Evolutionary conservation across 2,329 filamentous ascomycete species (phyloP), one percentile per base, ranked within the genome.

Genomic region (Diaporthe sp.): DNA sequence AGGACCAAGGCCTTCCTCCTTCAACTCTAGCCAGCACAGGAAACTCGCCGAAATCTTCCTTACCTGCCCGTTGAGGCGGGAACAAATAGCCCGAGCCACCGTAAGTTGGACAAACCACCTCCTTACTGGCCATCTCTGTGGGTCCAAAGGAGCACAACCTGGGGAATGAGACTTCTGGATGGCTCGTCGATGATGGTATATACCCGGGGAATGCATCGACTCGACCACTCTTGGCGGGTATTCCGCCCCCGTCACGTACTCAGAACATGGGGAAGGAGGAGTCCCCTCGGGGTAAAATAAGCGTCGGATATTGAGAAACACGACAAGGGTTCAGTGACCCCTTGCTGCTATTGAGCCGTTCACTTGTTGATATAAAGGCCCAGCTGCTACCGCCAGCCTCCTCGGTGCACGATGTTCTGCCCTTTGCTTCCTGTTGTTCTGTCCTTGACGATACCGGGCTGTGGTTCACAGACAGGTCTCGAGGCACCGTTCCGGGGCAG

Each of bases 211-310:
- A 31, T 70, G 15, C 46, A 25, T 70, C 65, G 65, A 70, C 49
- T 42, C n/a, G 49, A 12, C 22, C 34, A 42, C 7, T 70, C 31
- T 39, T 70, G 65, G 65, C 65, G 49, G 65, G 46, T 39, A 53
- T 53, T 12, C 31, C 65, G 62, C 62, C 62, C 62, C 62, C 62
- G 28, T 51, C 44, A 4, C 5, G n/a, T n/a, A 68, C 46, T 28
- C 34, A 55, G 34, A 70, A 53, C 65, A 70, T 70, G 65, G 65
- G 65, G 65, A 65, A 68, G 73, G 65, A 72, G 73, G 65, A 62
- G 67, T 65, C 46, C 71, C 71, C 58, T 65, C 58, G 58, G 71
- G 71, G 58, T 55, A 61, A 61, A 62, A 55, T 53, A 65, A 55
- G 46, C 71, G 61, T 62, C 71, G 71, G 71, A 55, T 53, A 1